Conservation (phyloP, 345 rosid genomes). For the Carallia pectinifolia region DNA sequence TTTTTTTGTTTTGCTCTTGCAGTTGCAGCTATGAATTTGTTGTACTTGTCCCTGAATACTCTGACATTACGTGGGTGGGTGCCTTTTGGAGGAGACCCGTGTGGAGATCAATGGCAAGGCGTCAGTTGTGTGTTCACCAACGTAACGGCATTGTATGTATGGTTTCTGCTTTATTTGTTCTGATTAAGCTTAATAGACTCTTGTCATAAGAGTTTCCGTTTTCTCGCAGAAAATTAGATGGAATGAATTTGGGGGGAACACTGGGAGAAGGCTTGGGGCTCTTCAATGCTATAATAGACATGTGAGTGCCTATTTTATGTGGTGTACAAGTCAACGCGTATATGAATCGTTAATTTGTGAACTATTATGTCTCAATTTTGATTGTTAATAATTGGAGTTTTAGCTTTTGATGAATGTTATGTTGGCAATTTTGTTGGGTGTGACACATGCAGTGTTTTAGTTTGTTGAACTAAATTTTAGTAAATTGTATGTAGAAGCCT, state of each 20-base stretch:
- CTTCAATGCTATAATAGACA: slow-evolving; percentile 58
- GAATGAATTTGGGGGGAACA: slow-evolving; percentile 63
- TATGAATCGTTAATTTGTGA: neutral
- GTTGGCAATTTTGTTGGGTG: neutral
- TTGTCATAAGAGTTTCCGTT: slow-evolving; percentile 8
- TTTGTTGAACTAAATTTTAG: neutral
- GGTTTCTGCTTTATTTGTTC: slow-evolving; percentile 15
- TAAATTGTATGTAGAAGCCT: slow-evolving; percentile 1
- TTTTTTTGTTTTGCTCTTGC: slow-evolving; percentile 1
- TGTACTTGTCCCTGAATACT: slow-evolving; percentile 55
- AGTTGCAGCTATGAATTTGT: slow-evolving; percentile 74
- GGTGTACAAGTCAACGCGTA: no score
- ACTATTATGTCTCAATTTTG: neutral
- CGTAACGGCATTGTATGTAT: slow-evolving; percentile 70
- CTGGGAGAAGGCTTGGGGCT: slow-evolving; percentile 49
- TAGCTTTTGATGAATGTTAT: neutral
- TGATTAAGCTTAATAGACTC: neutral
- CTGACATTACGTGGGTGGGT: slow-evolving; percentile 70
- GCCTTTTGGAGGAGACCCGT: slow-evolving; percentile 90
- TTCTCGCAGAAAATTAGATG: slow-evolving; percentile 56
- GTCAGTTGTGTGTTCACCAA: slow-evolving; percentile 72
- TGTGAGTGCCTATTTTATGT: slow-evolving; percentile 45
- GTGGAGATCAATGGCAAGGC: slow-evolving; percentile 85
- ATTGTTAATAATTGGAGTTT: neutral
- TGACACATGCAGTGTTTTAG: neutral